Evolutionary conservation across 2,329 filamentous ascomycete genomes (phyloP), one percentile per base, ranked within the genome.

Genomic region (Grosmannia clavigera): DNA sequence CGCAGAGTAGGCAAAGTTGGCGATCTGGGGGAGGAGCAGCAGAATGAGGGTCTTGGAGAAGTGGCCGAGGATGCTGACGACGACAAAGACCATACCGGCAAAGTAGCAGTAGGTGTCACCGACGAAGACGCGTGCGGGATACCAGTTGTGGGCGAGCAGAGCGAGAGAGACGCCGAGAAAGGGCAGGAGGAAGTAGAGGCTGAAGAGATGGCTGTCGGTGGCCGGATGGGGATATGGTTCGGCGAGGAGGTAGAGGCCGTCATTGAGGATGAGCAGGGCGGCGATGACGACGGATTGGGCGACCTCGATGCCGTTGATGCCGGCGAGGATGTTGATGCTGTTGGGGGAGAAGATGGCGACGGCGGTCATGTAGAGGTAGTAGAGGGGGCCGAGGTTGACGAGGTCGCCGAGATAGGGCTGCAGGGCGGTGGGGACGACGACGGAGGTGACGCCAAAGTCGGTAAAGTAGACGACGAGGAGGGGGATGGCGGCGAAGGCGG

Each of bases 21-120:
- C 91, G 67, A 95, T 88, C 75, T 99, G 94, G 16, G 94, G 94
- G 48, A 96, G 80, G 66, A 99, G 87, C 10, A 99, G 80, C 57
- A 99, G 81, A 60, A 96, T 81, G 54, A 99, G 81, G 0, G 94
- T 99, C 76, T 99, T 99, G 77, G 89, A 95, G 76, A 99, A 99
- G 76, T 99, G 94, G 29, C 94, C 94, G 58, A 96, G 81, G 69
- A 99, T 97, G 64, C 90, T 91, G 65, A 97, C 94, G 53, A 96
- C 92, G 59, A 92, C 94, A 71, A 99, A 99, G 48, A 97, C 89
- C 91, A 99, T 99, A 66, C 94, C 94, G 0, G 94, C 94, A 73
- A 99, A 96, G 76, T 99, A 99, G 80, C 94, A 99, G 80, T 97
- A 99, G 4, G 94, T 99, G 73, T 99, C 94, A 60, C 94, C 94